Base-by-base conservation (phyloP, 2,329 filamentous ascomycete species). In the Colletotrichum abscissum region DNA sequence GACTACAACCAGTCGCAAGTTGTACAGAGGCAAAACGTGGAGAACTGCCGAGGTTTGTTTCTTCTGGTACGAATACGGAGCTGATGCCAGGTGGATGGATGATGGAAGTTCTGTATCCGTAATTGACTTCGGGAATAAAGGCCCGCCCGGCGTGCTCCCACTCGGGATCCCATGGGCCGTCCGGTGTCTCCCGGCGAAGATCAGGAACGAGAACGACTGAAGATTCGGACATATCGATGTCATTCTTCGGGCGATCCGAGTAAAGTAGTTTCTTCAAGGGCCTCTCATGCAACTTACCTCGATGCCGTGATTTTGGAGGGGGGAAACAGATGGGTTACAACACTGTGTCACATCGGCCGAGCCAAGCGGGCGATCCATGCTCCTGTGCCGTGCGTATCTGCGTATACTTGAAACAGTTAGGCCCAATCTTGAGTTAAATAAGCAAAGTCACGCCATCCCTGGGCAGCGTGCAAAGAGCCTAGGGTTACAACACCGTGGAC, bases 361-460 rank as follows among this genome's bases (percentile, higher is more conserved):
- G 66, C 58, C 38, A 60, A 69, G 69, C 28, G 54, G 62, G 11
- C 33, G 55, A 73, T 65, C 70, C 67, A 60, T 73, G 55, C 35
- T 49, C 42, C 46, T 52, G 67, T 60, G 22, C 49, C 60, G 46
- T 58, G 52, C 35, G 30, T 54, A 57, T 42, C 67, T 60, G 59
- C 46, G 55, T 49, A 22, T 65, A 62, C 55, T 60, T 66, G 70
- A 66, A 73, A 73, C 70, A 57, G 60, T 49, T 30, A 42, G 46
- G 55, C 67, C 55, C 56, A 57, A 57, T 70, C 70, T 73, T 62
- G 60, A 73, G 60, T 38, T 24, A 52, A 42, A 57, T 16, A 57
- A 65, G 56, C 67, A 59, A 52, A 64, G 60, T 65, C 70, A 73
- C 67, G 60, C 56, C 67, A 73, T 73, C 70, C 70, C 49, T 56